phyloP scores from a whole-genome alignment of 352 stramenopile species.

The Halophytophthora batemanensis region DNA sequence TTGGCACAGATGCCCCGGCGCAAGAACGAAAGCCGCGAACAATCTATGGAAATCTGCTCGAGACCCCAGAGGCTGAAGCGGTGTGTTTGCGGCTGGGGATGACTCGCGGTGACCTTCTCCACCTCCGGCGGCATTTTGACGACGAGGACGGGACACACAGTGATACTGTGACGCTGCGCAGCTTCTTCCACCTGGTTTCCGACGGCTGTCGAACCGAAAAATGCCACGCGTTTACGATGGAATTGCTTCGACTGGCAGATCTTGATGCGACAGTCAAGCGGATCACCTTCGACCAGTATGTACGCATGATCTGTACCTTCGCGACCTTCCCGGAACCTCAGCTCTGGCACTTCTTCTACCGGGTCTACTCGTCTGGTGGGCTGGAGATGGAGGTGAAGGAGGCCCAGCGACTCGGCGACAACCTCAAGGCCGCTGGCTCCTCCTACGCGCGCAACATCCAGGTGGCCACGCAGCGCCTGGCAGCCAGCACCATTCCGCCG shows the following conservation, averaged over 20 bases:
- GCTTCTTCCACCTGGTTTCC: constrained; percentile 61
- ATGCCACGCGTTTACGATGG: constrained; percentile 35
- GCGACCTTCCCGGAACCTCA: constrained; percentile 41
- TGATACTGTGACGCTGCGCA: constrained; percentile 33
- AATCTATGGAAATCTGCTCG: constrained; percentile 15
- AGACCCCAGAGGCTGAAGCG: constrained; percentile 23
- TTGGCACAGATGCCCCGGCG: background rate
- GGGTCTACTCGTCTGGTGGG: constrained; percentile 35
- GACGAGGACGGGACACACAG: constrained; percentile 31
- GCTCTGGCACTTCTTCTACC: constrained; percentile 59
- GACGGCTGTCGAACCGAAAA: constrained; percentile 32
- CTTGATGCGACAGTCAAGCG: constrained; percentile 18
- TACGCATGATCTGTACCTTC: constrained; percentile 48
- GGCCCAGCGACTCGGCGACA: constrained; percentile 32
- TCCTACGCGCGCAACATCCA: constrained; percentile 47
- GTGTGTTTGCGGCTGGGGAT: constrained; percentile 38
- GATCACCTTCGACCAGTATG: constrained; percentile 56
- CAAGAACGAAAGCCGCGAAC: background rate
- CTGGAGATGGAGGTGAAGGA: constrained; percentile 29
- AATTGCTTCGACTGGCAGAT: constrained; percentile 35
- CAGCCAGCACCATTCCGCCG: constrained; percentile 19
- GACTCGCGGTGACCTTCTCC: constrained; percentile 24
- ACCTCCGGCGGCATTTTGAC: constrained; percentile 35
- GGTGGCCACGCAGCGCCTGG: constrained; percentile 39
- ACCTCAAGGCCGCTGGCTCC: constrained; percentile 39